Percentiles rank a stretch among this genome's conserved stretches.
Evolutionary conservation across 306 rosid species (phyloP).

Genomic region (Prunus campanulata): DNA sequence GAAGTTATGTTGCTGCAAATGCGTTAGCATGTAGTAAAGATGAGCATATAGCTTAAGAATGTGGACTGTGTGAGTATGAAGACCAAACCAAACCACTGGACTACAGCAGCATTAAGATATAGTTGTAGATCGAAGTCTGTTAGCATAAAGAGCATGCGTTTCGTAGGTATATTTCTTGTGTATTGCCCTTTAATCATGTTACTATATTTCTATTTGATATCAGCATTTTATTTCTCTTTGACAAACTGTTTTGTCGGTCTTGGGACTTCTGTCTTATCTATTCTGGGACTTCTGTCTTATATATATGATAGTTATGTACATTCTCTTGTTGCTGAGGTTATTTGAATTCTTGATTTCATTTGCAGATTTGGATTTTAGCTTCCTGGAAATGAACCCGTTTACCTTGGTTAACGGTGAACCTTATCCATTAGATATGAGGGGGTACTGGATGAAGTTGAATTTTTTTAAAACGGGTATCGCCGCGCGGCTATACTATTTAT

Average conservation of each 20-base stretch:
- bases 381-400: slow-evolving; percentile 88
- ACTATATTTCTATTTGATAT: background rate
- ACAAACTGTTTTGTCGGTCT: background rate
- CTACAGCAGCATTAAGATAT: background rate
- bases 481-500: too few relatives aligned
- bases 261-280: background rate
- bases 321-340: background rate
- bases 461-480: too few relatives aligned
- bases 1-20: background rate
- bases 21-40: background rate
- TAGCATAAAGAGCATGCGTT: background rate
- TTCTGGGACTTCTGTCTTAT: background rate
- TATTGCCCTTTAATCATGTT: background rate
- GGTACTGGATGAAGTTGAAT: slow-evolving; percentile 58
- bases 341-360: slow-evolving; percentile 8
- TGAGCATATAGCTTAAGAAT: background rate
- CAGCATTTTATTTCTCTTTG: background rate
- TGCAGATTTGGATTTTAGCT: slow-evolving; percentile 77
- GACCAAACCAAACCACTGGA: background rate
- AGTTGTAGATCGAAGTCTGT: background rate
- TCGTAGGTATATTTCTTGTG: background rate
- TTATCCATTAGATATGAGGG: slow-evolving; percentile 83
- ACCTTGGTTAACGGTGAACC: slow-evolving; percentile 69
- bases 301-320: background rate
- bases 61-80: background rate